Percentiles rank a stretch among this genome's conserved stretches.
These are phyloP conservation scores for Lipomyces spencermartinsiae DNA, from an alignment of 805 yeast genomes.

Conservation along the genomic window DNA sequence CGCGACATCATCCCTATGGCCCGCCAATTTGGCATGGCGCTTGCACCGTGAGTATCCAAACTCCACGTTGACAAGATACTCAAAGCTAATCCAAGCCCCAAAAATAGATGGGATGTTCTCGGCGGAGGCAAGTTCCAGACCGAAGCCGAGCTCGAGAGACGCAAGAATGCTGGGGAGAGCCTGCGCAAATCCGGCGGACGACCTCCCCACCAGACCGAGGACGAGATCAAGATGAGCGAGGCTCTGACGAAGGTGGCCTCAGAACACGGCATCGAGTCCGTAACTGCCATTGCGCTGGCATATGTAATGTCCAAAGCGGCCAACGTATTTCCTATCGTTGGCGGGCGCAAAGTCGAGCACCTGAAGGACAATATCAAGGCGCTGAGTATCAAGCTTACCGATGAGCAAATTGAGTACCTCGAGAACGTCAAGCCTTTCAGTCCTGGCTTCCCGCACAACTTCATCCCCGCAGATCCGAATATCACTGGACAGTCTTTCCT, in stretches of 20 bases:
- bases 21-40: constrained; percentile 38
- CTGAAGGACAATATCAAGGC: constrained; percentile 4
- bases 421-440: constrained; percentile 36
- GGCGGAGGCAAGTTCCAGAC: constrained; percentile 11
- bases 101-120: neutral
- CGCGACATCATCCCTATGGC: constrained; percentile 43
- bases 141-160: neutral
- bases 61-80: neutral
- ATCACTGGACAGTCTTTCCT: neutral
- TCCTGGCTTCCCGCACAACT: constrained; percentile 32
- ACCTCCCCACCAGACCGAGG: neutral
- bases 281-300: constrained; percentile 7
- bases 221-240: neutral
- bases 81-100: too few relatives aligned
- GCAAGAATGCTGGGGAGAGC: neutral
- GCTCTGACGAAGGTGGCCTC: neutral
- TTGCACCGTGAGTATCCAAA: neutral
- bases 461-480: constrained; percentile 12
- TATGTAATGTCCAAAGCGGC: neutral
- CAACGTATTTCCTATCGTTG: neutral
- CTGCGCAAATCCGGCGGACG: neutral
- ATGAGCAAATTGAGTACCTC: neutral
- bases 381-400: neutral
- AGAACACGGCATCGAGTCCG: neutral
- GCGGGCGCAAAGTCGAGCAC: constrained; percentile 3